Percentiles rank a stretch among this genome's conserved stretches.
These are phyloP conservation scores for Oryza glaberrima DNA, from an alignment of 176 grass and related monocot species.

Conservation along the genomic window DNA sequence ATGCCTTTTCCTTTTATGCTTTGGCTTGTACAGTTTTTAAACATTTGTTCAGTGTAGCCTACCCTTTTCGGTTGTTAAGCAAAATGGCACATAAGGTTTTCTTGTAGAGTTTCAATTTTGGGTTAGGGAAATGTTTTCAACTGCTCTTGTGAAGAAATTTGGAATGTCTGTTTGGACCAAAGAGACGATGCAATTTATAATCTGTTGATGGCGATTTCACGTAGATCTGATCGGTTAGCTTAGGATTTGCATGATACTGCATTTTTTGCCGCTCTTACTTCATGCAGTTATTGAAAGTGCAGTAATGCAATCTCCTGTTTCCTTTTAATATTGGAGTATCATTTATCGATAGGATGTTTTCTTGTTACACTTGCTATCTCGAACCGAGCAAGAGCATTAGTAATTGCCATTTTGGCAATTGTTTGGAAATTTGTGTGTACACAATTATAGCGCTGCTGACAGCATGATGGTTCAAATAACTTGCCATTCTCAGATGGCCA, in stretches of 20 bases:
- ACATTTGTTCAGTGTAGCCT: background rate
- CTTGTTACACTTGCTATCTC: background rate
- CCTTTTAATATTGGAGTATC: background rate
- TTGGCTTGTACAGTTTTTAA: background rate
- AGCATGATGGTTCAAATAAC: background rate
- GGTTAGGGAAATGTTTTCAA: background rate
- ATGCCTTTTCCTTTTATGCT: background rate
- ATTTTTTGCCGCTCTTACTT: background rate
- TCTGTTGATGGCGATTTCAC: background rate
- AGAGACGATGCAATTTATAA: background rate
- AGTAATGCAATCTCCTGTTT: background rate
- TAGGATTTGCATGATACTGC: slow-evolving; percentile 11
- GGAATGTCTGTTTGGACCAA: background rate
- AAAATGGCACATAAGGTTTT: background rate
- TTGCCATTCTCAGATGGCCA: background rate
- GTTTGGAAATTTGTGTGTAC: background rate
- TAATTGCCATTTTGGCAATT: background rate
- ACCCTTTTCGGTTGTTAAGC: background rate
- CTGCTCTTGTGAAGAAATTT: slow-evolving; percentile 6
- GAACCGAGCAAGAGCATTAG: background rate
- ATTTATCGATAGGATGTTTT: background rate
- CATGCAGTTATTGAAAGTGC: background rate
- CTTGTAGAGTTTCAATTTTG: background rate
- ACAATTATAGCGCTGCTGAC: background rate
- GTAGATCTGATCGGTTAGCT: background rate